Conservation (phyloP, 129 eudicot species). For the Daucus carota region DNA sequence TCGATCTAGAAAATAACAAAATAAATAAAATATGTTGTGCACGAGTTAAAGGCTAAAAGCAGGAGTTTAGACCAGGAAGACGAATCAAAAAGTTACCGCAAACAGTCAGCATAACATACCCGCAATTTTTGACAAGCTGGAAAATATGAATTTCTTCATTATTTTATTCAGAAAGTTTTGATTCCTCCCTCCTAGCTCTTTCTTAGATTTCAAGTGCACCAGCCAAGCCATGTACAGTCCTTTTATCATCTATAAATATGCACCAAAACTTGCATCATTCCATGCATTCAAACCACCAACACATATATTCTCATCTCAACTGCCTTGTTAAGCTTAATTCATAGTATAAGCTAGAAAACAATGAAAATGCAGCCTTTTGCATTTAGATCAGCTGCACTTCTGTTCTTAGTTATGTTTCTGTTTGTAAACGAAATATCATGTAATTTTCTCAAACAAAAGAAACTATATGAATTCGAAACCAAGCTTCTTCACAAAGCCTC, state of each 20-base stretch:
- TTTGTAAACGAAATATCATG: slow-evolving; percentile 22
- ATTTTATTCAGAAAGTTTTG: not conserved
- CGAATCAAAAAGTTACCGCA: not conserved
- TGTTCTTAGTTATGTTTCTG: not conserved
- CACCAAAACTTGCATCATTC: not conserved
- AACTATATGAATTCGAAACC: slow-evolving; percentile 38
- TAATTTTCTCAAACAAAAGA: slow-evolving; percentile 24
- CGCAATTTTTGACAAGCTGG: slow-evolving; percentile 1
- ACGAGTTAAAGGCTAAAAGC: not conserved
- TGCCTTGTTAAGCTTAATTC: too few relatives aligned
- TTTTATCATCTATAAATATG: not conserved
- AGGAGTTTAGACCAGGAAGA: not conserved
- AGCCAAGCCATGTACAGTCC: not conserved
- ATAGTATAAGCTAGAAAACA: not conserved
- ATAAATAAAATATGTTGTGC: not conserved
- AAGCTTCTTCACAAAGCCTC: slow-evolving; percentile 27
- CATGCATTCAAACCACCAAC: not conserved
- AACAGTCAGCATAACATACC: not conserved
- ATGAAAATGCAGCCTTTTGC: not conserved
- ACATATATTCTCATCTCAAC: not conserved
- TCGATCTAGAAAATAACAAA: not conserved
- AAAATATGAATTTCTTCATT: not conserved
- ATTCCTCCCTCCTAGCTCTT: not conserved
- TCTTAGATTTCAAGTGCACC: not conserved
- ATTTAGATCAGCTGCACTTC: not conserved